phyloP scores from a whole-genome alignment of 140 eudicot species.

The Cichorium intybus region DNA sequence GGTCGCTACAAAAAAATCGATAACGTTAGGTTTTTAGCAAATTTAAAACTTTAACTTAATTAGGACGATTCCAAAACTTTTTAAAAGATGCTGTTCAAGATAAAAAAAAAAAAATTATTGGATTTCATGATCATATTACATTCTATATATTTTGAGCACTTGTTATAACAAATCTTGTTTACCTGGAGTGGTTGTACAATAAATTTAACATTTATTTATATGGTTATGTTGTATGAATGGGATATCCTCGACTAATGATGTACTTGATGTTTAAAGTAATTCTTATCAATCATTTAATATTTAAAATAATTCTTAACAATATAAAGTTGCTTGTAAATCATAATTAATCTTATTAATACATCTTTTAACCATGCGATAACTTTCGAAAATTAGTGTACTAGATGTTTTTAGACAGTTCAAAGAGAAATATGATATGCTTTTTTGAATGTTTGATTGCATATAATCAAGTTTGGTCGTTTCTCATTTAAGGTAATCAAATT shows the following conservation, averaged over 20 bases:
- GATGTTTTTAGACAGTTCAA: neutral
- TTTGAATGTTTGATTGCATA: too few relatives aligned
- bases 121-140: neutral
- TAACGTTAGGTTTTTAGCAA: neutral
- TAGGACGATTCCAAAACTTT: neutral
- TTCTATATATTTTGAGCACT: neutral
- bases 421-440: neutral
- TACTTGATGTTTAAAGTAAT: neutral
- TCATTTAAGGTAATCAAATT: neutral
- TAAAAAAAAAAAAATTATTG: neutral
- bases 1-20: neutral
- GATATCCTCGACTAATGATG: neutral
- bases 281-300: neutral
- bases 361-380: neutral
- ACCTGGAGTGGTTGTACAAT: neutral
- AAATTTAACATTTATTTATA: neutral
- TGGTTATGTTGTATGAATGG: neutral
- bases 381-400: neutral
- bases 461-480: neutral
- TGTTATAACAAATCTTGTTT: neutral
- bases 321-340: neutral
- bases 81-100: neutral
- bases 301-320: neutral
- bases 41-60: neutral
- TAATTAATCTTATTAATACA: neutral